These are phyloP conservation scores for Globisporangium perplexum DNA, from an alignment of 352 stramenopile genomes.

Conservation along the genomic window DNA sequence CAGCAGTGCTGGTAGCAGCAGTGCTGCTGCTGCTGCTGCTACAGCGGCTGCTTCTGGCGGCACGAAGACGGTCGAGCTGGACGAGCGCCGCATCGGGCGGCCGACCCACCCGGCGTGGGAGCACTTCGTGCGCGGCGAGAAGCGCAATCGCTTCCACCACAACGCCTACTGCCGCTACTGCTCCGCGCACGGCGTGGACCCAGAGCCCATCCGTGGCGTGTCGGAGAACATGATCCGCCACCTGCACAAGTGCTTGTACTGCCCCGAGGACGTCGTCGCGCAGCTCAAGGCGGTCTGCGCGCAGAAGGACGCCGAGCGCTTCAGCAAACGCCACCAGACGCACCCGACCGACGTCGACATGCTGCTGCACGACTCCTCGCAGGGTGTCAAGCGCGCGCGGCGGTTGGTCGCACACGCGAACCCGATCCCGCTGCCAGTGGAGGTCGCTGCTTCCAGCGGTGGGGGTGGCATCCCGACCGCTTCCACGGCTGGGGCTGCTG, in stretches of 20 bases:
- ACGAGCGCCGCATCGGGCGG: constrained; percentile 69
- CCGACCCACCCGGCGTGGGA: constrained; percentile 73
- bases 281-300: constrained; percentile 62
- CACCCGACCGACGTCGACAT: constrained; percentile 31
- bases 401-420: neutral
- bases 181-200: constrained; percentile 40
- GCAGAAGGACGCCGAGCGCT: constrained; percentile 65
- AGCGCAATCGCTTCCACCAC: constrained; percentile 81
- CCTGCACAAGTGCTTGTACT: constrained; percentile 75
- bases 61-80: constrained; percentile 14
- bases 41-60: neutral
- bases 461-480: neutral
- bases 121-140: constrained; percentile 69
- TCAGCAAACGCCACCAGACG: constrained; percentile 60
- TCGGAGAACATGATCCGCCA: constrained; percentile 84
- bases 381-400: constrained; percentile 23
- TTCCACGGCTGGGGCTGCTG: no score
- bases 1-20: neutral
- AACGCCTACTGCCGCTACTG: constrained; percentile 76
- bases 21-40: neutral
- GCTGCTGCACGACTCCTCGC: constrained; percentile 23
- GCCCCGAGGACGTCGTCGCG: constrained; percentile 54
- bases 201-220: constrained; percentile 50
- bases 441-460: neutral
- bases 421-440: constrained; percentile 7